A percentile compares a stretch with the other conserved stretches of the same genome.
Evolutionary conservation across 2,329 filamentous ascomycete genomes (phyloP).

Genomic region (Beauveria brongniartii): DNA sequence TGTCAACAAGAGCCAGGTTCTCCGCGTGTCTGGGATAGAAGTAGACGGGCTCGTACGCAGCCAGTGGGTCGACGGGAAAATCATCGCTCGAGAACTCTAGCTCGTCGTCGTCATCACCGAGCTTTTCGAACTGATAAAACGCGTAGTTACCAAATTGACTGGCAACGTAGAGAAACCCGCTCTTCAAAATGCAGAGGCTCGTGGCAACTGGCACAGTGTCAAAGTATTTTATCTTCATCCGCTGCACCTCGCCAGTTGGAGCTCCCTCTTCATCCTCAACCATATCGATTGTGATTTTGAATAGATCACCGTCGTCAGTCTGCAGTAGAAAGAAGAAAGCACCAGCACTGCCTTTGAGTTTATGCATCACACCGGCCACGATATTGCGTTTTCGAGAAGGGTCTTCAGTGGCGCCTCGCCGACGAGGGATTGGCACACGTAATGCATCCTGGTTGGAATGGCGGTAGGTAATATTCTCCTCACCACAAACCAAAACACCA

Average conservation of each 20-base stretch:
- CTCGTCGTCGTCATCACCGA: constrained; percentile 92
- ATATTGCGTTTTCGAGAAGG: constrained; percentile 83
- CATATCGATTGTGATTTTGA: constrained; percentile 94
- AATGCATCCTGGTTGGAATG: constrained; percentile 91
- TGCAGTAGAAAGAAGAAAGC: constrained; percentile 97
- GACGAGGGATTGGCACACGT: constrained; percentile 78
- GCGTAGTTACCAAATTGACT: constrained; percentile 89
- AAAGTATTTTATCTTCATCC: constrained; percentile 93
- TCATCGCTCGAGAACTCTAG: constrained; percentile 76
- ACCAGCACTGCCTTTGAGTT: constrained; percentile 70
- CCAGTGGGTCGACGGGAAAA: constrained; percentile 67
- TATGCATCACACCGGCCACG: constrained; percentile 91
- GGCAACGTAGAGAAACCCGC: constrained; percentile 87
- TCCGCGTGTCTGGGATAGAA: constrained; percentile 74
- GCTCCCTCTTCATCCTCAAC: constrained; percentile 71
- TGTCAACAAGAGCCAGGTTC: constrained; percentile 79
- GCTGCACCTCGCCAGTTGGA: constrained; percentile 70
- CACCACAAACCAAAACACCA: constrained; percentile 87
- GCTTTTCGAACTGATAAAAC: constrained; percentile 95
- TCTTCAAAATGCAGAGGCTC: constrained; percentile 86
- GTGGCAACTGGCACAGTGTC: constrained; percentile 88
- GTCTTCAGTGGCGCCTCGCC: constrained; percentile 83
- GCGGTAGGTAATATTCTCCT: constrained; percentile 93
- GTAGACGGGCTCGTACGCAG: constrained; percentile 68
- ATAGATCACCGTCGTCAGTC: constrained; percentile 94